Percentiles rank a stretch among this genome's conserved stretches.
These are phyloP conservation scores for Emericellopsis atlantica DNA, from an alignment of 2,329 filamentous ascomycete genomes.

Conservation along the genomic window DNA sequence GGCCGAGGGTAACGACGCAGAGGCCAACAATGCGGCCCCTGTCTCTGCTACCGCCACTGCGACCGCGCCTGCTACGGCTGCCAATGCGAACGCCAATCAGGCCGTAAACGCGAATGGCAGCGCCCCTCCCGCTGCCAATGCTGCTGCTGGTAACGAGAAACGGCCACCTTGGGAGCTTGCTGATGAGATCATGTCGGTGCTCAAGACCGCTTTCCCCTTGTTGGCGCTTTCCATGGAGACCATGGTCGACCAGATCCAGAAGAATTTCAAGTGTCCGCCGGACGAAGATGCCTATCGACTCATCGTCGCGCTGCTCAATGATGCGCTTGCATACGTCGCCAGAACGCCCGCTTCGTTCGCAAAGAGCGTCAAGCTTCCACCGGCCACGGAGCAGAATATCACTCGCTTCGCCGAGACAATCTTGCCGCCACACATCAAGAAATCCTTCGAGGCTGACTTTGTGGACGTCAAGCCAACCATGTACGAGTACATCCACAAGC, in stretches of 20 bases:
- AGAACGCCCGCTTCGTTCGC: slow-evolving; percentile 79
- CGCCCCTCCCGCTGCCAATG: too few species aligned
- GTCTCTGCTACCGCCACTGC: slow-evolving; percentile 11
- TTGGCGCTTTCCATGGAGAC: slow-evolving; percentile 97
- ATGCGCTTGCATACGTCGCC: slow-evolving; percentile 85
- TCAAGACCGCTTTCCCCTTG: slow-evolving; percentile 94
- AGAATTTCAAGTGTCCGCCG: slow-evolving; percentile 97
- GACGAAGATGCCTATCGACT: slow-evolving; percentile 96
- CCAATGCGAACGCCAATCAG: too few species aligned
- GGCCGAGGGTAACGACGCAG: slow-evolving; percentile 11
- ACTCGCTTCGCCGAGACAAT: slow-evolving; percentile 95
- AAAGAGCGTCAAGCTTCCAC: slow-evolving; percentile 79
- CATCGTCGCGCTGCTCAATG: slow-evolving; percentile 94
- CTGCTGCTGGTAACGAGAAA: slow-evolving; percentile 21
- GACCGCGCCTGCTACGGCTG: neutral
- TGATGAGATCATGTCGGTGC: slow-evolving; percentile 86
- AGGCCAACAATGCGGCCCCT: slow-evolving; percentile 12
- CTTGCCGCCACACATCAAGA: slow-evolving; percentile 84
- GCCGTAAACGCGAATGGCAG: too few species aligned
- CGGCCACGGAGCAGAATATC: slow-evolving; percentile 90
- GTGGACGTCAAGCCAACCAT: slow-evolving; percentile 91
- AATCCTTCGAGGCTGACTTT: slow-evolving; percentile 96
- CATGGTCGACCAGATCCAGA: slow-evolving; percentile 97
- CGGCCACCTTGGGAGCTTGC: slow-evolving; percentile 94
- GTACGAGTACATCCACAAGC: slow-evolving; percentile 96